Conservation (phyloP, 2,329 filamentous ascomycete genomes). For the Venturiaceae sp. region DNA sequence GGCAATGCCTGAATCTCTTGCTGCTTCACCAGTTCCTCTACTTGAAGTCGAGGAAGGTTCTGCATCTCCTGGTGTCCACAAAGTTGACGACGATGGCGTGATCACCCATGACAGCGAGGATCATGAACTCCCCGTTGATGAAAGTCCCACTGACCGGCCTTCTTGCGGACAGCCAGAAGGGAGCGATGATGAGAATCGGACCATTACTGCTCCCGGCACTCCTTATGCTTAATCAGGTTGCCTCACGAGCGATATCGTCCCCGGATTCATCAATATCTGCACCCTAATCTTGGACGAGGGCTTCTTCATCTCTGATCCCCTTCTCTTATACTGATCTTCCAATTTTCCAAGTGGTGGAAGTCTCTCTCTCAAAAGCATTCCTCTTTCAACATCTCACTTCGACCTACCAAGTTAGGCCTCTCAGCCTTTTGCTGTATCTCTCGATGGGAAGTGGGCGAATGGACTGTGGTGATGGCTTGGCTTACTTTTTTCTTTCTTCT, state of each 20-base stretch:
- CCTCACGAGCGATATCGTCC: no score
- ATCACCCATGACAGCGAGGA: neutral
- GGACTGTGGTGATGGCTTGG: neutral
- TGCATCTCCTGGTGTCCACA: neutral
- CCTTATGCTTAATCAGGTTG: neutral
- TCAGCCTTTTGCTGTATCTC: neutral
- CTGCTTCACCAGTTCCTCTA: neutral
- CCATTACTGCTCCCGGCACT: slow-evolving; percentile 4
- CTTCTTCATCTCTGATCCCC: neutral
- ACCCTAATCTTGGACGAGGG: neutral
- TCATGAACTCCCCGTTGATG: neutral
- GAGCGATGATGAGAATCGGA: slow-evolving; percentile 1
- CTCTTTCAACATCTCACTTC: neutral
- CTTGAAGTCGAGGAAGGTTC: neutral
- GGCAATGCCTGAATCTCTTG: neutral
- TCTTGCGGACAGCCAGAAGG: neutral
- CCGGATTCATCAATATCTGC: neutral
- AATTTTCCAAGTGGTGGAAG: neutral
- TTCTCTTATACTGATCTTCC: neutral
- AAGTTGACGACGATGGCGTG: neutral
- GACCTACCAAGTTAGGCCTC: neutral
- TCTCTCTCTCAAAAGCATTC: neutral
- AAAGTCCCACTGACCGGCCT: neutral
- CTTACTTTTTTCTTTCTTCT: neutral
- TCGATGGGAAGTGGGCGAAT: neutral